These are phyloP conservation scores for Solanum lycopersicoides DNA, from an alignment of 257 asterid species.

Conservation along the genomic window DNA sequence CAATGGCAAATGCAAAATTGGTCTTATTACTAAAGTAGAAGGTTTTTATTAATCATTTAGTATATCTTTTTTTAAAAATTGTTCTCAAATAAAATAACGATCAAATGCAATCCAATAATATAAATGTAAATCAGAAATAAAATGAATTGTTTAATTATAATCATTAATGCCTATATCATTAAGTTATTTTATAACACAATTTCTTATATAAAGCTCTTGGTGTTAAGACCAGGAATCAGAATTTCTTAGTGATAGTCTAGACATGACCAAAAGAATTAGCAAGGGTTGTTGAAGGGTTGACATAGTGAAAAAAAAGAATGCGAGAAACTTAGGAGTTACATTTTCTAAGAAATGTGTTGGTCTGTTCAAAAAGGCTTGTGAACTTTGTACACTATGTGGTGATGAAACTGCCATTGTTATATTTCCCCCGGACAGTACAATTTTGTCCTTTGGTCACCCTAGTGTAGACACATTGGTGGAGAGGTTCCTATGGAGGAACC, in stretches of 20 bases:
- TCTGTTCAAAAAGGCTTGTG: slow-evolving; percentile 37
- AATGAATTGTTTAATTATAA: background rate
- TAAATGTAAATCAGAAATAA: background rate
- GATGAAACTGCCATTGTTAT: slow-evolving; percentile 37
- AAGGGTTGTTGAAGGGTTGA: slow-evolving; percentile 27
- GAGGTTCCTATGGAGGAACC: background rate
- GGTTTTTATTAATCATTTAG: background rate
- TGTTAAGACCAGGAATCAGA: background rate
- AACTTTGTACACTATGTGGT: slow-evolving; percentile 20
- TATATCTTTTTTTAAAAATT: background rate
- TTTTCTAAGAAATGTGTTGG: slow-evolving; percentile 10
- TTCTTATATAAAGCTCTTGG: background rate
- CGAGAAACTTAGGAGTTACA: no score
- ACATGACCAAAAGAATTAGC: slow-evolving; percentile 4
- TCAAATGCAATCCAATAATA: background rate
- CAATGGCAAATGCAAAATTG: no score
- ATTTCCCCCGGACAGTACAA: slow-evolving; percentile 39
- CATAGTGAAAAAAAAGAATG: no score
- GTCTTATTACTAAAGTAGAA: background rate
- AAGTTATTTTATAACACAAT: background rate
- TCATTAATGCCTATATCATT: background rate
- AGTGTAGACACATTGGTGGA: slow-evolving; percentile 14
- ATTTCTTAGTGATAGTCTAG: background rate
- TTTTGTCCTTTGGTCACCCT: slow-evolving; percentile 54
- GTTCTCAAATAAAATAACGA: background rate